Conservation (phyloP, 805 yeast genomes). For the Zygotorulaspora florentina region DNA sequence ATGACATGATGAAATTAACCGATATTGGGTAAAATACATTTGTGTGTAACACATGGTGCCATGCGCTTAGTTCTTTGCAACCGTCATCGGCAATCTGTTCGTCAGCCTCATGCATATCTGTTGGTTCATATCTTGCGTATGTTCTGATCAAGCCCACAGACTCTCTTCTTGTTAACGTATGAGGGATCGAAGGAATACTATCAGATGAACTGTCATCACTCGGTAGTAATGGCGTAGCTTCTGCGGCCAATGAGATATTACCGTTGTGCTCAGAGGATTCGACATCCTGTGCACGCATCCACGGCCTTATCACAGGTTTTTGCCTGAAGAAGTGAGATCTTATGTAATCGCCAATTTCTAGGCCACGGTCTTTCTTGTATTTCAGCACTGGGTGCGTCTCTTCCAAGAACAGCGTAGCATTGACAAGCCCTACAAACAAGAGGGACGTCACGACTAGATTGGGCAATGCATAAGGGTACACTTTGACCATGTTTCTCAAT, state of each 20-base stretch:
- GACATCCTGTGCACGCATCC: slow-evolving; percentile 17
- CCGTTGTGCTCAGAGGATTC: neutral
- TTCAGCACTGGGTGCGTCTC: slow-evolving; percentile 46
- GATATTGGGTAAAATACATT: slow-evolving; percentile 35
- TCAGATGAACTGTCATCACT: slow-evolving; percentile 14
- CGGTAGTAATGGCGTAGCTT: slow-evolving; percentile 16
- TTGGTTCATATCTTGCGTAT: slow-evolving; percentile 31
- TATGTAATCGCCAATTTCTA: slow-evolving; percentile 42
- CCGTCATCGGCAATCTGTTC: slow-evolving; percentile 15
- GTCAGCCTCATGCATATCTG: slow-evolving; percentile 23
- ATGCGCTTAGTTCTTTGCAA: slow-evolving; percentile 20
- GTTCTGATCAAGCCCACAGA: slow-evolving; percentile 33
- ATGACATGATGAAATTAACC: slow-evolving; percentile 42
- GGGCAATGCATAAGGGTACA: slow-evolving; percentile 50
- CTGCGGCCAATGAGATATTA: slow-evolving; percentile 1
- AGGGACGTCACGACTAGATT: slow-evolving; percentile 44
- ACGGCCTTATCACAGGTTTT: slow-evolving; percentile 26
- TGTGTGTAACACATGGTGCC: slow-evolving; percentile 30
- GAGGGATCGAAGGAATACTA: slow-evolving; percentile 26
- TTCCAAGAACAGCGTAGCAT: slow-evolving; percentile 47
- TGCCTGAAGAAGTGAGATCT: slow-evolving; percentile 17
- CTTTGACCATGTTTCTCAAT: slow-evolving; percentile 31
- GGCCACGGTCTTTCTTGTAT: slow-evolving; percentile 41
- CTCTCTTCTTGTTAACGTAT: slow-evolving; percentile 32
- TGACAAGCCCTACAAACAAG: slow-evolving; percentile 36